These are phyloP conservation scores for Podospora pseudoanserina DNA, from an alignment of 495 filamentous ascomycete genomes.

Conservation along the genomic window DNA sequence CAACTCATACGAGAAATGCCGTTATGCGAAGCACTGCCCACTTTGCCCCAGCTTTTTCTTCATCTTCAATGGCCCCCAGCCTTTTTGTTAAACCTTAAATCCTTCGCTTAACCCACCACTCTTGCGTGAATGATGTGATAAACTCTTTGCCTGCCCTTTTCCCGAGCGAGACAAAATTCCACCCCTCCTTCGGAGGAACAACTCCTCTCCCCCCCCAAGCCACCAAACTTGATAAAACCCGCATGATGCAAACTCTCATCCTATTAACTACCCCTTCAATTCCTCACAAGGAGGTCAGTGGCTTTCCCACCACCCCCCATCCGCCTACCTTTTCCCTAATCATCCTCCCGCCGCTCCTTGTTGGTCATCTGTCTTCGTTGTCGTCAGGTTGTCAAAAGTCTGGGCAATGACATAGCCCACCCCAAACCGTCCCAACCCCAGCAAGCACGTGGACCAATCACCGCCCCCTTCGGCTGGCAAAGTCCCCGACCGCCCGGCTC, in stretches of 20 bases:
- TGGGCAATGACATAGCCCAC: conserved; percentile 5
- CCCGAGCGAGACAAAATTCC: background rate
- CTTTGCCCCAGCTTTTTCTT: no score
- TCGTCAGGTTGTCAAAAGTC: no score
- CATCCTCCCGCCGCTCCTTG: no score
- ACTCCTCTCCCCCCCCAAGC: background rate
- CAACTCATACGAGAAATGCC: background rate
- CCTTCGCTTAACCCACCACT: background rate
- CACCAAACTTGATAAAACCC: background rate
- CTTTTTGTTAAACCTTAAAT: no score
- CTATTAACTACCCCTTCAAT: background rate
- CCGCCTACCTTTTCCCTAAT: no score
- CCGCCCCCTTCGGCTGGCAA: background rate
- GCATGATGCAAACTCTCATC: background rate
- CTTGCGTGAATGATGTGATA: background rate
- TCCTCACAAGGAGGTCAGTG: background rate
- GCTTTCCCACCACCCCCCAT: background rate
- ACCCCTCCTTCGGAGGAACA: background rate
- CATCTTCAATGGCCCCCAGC: no score
- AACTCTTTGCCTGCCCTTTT: background rate
- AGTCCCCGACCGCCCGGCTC: conserved; percentile 4
- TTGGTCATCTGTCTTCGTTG: no score
- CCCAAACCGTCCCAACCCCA: background rate
- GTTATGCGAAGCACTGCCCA: no score
- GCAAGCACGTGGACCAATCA: conserved; percentile 5